A percentile compares a stretch with the other conserved stretches of the same genome.
Conservation (phyloP, 1,139 yeast genomes). For the Kazachstania sp. region DNA sequence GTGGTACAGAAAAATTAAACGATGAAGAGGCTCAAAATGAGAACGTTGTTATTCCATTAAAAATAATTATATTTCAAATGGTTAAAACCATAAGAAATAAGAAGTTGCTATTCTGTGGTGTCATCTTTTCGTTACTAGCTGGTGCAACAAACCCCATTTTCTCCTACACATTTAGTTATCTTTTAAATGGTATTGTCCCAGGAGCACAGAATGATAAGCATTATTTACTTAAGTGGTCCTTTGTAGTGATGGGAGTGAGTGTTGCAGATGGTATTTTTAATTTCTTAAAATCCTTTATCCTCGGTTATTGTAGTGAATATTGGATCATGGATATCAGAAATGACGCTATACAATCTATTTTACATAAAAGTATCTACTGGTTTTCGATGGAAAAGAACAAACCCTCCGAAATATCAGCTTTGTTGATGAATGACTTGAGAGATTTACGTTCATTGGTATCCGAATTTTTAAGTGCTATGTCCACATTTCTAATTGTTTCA, state of each 20-base stretch:
- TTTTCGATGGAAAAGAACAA: slow-evolving; percentile 36
- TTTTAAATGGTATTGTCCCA: slow-evolving; percentile 51
- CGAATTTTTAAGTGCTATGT: slow-evolving; percentile 47
- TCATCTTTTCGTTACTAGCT: slow-evolving; percentile 43
- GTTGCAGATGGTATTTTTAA: slow-evolving; percentile 50
- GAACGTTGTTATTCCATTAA: slow-evolving; percentile 28
- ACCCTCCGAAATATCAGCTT: slow-evolving; percentile 54
- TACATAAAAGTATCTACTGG: slow-evolving; percentile 50
- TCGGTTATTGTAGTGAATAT: slow-evolving; percentile 55
- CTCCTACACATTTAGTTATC: slow-evolving; percentile 65
- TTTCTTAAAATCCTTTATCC: slow-evolving; percentile 42
- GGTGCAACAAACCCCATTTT: slow-evolving; percentile 70
- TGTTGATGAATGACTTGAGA: slow-evolving; percentile 71
- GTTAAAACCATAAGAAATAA: slow-evolving; percentile 33
- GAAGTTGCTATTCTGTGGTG: slow-evolving; percentile 41
- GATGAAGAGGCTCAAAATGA: slow-evolving; percentile 8
- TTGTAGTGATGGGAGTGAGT: slow-evolving; percentile 52
- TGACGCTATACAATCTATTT: slow-evolving; percentile 41
- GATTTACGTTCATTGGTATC: slow-evolving; percentile 61
- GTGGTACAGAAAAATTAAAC: not conserved
- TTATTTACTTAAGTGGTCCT: slow-evolving; percentile 55
- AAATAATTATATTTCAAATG: slow-evolving; percentile 35
- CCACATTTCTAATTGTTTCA: slow-evolving; percentile 48
- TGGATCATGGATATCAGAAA: slow-evolving; percentile 56
- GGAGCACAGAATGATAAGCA: slow-evolving; percentile 30